Conservation (phyloP, 129 eudicot genomes). For the Oenanthe sinensis region DNA sequence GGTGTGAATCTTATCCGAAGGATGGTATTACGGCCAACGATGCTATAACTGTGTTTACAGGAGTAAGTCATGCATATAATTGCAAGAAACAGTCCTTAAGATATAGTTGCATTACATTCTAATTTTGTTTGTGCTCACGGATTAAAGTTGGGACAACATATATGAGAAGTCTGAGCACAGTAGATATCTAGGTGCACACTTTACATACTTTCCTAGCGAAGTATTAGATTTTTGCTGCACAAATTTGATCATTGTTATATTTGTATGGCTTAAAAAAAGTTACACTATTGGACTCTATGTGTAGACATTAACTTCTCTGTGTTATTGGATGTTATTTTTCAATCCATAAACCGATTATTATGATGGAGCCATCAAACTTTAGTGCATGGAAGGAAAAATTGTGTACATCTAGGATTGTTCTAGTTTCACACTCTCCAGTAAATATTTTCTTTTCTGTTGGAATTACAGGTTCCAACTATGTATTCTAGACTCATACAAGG, state of each 20-base stretch:
- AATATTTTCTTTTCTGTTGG: conserved; percentile 5
- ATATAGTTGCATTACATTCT: neutral
- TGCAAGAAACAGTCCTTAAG: neutral
- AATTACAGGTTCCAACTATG: conserved; percentile 86
- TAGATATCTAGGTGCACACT: neutral
- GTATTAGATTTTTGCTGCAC: neutral
- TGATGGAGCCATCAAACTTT: neutral
- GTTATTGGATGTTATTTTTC: neutral
- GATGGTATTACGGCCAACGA: conserved; percentile 52
- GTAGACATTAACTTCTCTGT: neutral
- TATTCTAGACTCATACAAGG: conserved; percentile 95
- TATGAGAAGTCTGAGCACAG: neutral
- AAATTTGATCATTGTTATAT: neutral
- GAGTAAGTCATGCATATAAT: conserved; percentile 41
- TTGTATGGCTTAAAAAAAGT: neutral
- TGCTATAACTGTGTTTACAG: conserved; percentile 91
- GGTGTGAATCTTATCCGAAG: conserved; percentile 85
- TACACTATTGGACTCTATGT: neutral
- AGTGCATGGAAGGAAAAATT: neutral
- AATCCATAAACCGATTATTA: neutral
- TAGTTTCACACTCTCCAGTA: neutral
- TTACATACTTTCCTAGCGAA: neutral
- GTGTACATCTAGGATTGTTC: neutral
- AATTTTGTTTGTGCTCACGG: neutral
- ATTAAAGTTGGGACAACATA: neutral